Conservation (phyloP, 2,329 filamentous ascomycete genomes). For the Cladophialophora carrionii region DNA sequence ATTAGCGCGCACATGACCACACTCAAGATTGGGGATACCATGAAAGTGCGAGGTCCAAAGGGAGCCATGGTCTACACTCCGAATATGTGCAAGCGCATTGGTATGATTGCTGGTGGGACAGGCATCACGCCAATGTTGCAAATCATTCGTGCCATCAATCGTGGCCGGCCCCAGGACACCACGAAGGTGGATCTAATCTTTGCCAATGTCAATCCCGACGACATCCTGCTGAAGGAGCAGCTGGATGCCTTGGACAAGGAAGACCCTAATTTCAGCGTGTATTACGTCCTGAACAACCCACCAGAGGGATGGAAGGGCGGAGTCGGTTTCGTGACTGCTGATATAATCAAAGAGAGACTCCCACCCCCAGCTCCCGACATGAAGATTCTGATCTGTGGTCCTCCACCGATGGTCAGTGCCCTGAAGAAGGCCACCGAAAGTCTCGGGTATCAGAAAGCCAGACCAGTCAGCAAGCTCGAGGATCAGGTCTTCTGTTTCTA, state of each 20-base stretch:
- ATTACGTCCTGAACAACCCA: conserved; percentile 97
- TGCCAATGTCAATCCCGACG: conserved; percentile 89
- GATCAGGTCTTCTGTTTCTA: conserved; percentile 98
- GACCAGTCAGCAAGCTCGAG: conserved; percentile 93
- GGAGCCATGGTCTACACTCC: conserved; percentile 96
- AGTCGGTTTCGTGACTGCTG: conserved; percentile 89
- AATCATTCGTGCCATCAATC: conserved; percentile 85
- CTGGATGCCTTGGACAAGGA: conserved; percentile 76
- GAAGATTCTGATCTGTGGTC: conserved; percentile 93
- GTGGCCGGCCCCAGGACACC: conserved; percentile 73
- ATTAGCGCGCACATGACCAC: conserved; percentile 91
- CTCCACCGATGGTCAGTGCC: conserved; percentile 93
- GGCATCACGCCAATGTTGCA: conserved; percentile 99
- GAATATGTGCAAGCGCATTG: conserved; percentile 94
- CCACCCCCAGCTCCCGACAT: conserved; percentile 82
- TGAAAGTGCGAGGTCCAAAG: conserved; percentile 92
- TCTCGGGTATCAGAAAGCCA: conserved; percentile 88
- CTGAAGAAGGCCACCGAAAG: conserved; percentile 94
- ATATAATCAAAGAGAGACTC: conserved; percentile 81
- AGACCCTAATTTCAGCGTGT: conserved; percentile 79
- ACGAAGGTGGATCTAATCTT: conserved; percentile 95
- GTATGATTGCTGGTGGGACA: conserved; percentile 97
- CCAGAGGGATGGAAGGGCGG: conserved; percentile 89
- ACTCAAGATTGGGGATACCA: conserved; percentile 79
- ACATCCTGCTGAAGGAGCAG: conserved; percentile 92